These are phyloP conservation scores for Urostyla sp. DNA, from an alignment of 73 alveolate genomes.

Conservation along the genomic window DNA sequence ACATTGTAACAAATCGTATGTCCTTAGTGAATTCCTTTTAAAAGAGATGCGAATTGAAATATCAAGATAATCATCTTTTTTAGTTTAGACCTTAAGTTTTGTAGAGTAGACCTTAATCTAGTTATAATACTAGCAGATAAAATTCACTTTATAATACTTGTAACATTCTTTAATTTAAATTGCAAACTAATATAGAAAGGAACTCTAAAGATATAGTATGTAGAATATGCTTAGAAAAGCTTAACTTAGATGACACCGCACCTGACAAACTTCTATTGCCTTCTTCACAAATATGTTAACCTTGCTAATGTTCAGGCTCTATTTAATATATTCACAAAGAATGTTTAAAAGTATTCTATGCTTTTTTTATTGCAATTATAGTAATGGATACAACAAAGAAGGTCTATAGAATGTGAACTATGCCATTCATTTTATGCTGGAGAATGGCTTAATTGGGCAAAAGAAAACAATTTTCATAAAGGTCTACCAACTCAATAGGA, in stretches of 20 bases:
- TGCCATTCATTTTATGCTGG: slow-evolving; percentile 24
- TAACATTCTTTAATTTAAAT: neutral
- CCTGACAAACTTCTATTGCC: neutral
- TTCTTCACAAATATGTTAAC: slow-evolving; percentile 17
- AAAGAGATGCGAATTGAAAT: too few species aligned
- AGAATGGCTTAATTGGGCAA: slow-evolving; percentile 58
- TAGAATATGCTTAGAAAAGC: slow-evolving; percentile 46
- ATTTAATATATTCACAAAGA: slow-evolving; percentile 43
- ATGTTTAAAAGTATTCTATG: slow-evolving; percentile 15
- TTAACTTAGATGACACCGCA: neutral
- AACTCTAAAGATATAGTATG: slow-evolving; percentile 46
- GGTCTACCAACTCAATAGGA: slow-evolving; percentile 32
- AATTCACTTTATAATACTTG: slow-evolving; percentile 1
- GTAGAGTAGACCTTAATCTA: too few species aligned
- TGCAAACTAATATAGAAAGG: neutral
- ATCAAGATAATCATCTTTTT: too few species aligned
- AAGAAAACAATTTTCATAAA: slow-evolving; percentile 41
- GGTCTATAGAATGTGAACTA: slow-evolving; percentile 19
- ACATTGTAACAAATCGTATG: too few species aligned
- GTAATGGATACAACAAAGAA: slow-evolving; percentile 43
- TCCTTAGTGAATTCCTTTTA: too few species aligned
- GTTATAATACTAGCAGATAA: slow-evolving; percentile 21
- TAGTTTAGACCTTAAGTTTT: too few species aligned
- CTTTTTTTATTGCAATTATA: neutral
- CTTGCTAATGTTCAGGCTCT: slow-evolving; percentile 49